Percentiles rank a stretch among this genome's conserved stretches.
phyloP scores from a whole-genome alignment of 1,139 yeast genomes.

The Diutina siamensis region DNA sequence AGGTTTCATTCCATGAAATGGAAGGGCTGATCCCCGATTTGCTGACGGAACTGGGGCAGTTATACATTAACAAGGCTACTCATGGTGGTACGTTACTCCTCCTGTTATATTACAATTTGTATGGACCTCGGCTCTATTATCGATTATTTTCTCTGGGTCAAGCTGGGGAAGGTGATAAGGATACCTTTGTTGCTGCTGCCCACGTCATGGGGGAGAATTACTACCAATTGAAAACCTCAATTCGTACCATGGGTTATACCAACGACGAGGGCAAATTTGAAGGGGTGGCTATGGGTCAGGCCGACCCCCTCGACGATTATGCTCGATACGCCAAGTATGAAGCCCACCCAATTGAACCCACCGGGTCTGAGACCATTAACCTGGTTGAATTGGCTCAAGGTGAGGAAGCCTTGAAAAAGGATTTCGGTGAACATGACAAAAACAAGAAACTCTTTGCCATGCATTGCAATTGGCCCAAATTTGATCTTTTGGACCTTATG shows the following conservation, averaged over 20 bases:
- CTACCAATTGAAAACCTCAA: conserved; percentile 31
- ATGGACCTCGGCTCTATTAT: conserved; percentile 49
- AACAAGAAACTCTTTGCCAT: conserved; percentile 4
- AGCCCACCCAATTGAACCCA: not conserved
- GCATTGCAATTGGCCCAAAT: conserved; percentile 6
- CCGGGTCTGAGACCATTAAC: not conserved
- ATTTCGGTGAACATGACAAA: not conserved
- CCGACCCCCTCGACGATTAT: conserved; percentile 3
- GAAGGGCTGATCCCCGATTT: conserved; percentile 53
- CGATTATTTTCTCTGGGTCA: conserved; percentile 55
- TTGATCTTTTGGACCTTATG: conserved; percentile 1
- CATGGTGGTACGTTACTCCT: conserved; percentile 41
- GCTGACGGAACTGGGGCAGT: conserved; percentile 53
- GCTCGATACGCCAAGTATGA: not conserved
- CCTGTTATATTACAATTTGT: conserved; percentile 46
- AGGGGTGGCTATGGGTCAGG: conserved; percentile 6
- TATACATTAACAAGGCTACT: conserved; percentile 39
- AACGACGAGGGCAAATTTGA: not conserved
- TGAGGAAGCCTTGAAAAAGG: not conserved
- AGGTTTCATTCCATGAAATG: conserved; percentile 30
- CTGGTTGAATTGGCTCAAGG: not conserved
- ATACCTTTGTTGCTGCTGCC: conserved; percentile 57
- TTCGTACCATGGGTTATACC: conserved; percentile 3
- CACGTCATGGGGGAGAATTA: conserved; percentile 33
- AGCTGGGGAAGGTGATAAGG: conserved; percentile 67